Evolutionary conservation across 768 basidiomycete genomes (phyloP).

Genomic region (Leccinum pellstonianum): DNA sequence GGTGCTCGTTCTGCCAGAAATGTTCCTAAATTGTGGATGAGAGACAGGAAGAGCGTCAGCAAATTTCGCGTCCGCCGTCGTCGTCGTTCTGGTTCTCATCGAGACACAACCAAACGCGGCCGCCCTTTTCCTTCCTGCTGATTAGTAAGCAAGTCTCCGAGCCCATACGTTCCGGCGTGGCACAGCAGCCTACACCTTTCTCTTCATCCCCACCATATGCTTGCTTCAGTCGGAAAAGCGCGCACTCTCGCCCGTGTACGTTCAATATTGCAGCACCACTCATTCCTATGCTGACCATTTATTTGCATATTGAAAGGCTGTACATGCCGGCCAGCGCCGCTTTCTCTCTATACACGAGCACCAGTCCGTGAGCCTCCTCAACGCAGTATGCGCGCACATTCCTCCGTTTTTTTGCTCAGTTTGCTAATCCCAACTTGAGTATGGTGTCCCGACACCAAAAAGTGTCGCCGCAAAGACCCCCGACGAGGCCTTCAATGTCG

Average conservation of each 20-base stretch:
- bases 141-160: constrained; percentile 33
- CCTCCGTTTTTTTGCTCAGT: not conserved
- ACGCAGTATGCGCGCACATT: constrained; percentile 60
- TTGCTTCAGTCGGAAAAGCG: constrained; percentile 65
- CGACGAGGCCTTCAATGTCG: constrained; percentile 86
- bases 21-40: constrained; percentile 50
- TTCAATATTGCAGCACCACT: not conserved
- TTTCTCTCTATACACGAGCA: constrained; percentile 97
- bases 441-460: constrained; percentile 94
- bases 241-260: constrained; percentile 63
- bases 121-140: constrained; percentile 34
- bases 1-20: constrained; percentile 61
- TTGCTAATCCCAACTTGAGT: constrained; percentile 48
- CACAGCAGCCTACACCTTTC: not conserved
- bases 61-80: constrained; percentile 58
- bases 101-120: constrained; percentile 14
- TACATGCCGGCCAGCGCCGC: constrained; percentile 81
- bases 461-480: constrained; percentile 84
- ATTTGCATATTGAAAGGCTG: constrained; percentile 40
- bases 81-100: constrained; percentile 63
- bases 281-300: not conserved
- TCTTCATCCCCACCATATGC: constrained; percentile 47
- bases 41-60: constrained; percentile 63
- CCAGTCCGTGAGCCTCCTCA: constrained; percentile 92
- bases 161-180: constrained; percentile 13